These are phyloP conservation scores for Vicia sativa DNA, from an alignment of 306 rosid species.

Conservation along the genomic window DNA sequence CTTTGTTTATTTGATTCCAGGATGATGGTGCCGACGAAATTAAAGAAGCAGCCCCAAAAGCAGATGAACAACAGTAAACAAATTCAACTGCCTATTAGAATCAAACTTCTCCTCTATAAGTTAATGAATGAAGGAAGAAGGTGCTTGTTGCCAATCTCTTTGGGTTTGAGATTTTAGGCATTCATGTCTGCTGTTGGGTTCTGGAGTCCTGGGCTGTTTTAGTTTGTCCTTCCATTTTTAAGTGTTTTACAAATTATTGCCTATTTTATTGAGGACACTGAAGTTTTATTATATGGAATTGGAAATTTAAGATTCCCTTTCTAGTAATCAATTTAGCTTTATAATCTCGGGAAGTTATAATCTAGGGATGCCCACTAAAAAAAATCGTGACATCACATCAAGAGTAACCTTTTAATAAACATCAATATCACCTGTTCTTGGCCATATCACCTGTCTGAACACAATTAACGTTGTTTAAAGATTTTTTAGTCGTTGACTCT, in stretches of 20 bases:
- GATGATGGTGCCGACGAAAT: slow-evolving; percentile 98
- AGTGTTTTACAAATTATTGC: slow-evolving; percentile 62
- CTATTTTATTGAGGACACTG: slow-evolving; percentile 53
- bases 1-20: slow-evolving; percentile 43
- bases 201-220: slow-evolving; percentile 55
- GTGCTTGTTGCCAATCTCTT: slow-evolving; percentile 54
- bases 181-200: slow-evolving; percentile 68
- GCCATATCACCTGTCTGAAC: too few relatives aligned
- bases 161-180: slow-evolving; percentile 59
- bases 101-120: slow-evolving; percentile 70
- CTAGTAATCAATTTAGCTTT: slow-evolving; percentile 2
- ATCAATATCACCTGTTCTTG: too few relatives aligned
- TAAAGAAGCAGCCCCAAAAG: slow-evolving; percentile 84
- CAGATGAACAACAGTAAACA: slow-evolving; percentile 67
- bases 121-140: slow-evolving; percentile 65
- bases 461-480: neutral
- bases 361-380: neutral
- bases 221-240: slow-evolving; percentile 68
- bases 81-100: slow-evolving; percentile 47
- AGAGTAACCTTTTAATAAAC: neutral
- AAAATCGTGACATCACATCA: neutral
- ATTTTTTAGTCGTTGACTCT: neutral
- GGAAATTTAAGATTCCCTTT: slow-evolving; percentile 46
- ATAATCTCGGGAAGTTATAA: neutral
- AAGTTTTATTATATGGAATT: slow-evolving; percentile 53